phyloP scores from a whole-genome alignment of 805 yeast species.

The Wickerhamiella dianesei region DNA sequence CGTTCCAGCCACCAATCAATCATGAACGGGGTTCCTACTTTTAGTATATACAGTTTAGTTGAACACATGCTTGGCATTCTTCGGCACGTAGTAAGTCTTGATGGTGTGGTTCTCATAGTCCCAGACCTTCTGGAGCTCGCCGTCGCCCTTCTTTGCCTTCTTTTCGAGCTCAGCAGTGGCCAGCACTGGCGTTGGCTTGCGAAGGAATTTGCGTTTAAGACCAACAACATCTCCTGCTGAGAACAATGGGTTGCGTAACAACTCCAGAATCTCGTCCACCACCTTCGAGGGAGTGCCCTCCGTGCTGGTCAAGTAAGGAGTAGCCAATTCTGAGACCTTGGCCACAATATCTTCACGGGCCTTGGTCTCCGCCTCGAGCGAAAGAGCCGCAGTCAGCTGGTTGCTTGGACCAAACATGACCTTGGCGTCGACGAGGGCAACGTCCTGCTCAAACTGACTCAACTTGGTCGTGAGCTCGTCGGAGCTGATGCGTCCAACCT shows the following conservation, averaged over 20 bases:
- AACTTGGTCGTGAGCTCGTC: constrained; percentile 28
- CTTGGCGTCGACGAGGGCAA: constrained; percentile 28
- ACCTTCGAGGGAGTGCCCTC: constrained; percentile 28
- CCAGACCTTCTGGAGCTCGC: constrained; percentile 43
- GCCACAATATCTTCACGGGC: constrained; percentile 5
- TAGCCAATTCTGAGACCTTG: constrained; percentile 16
- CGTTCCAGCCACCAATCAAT: not conserved
- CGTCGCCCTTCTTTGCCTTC: constrained; percentile 36
- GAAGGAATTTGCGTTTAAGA: constrained; percentile 39
- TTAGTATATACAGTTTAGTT: constrained; percentile 8
- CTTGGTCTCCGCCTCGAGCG: constrained; percentile 2
- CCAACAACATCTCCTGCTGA: constrained; percentile 25
- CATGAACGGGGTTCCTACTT: not conserved
- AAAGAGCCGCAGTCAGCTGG: constrained; percentile 18
- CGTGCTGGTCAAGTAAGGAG: constrained; percentile 7
- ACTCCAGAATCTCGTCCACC: constrained; percentile 28
- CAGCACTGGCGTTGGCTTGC: constrained; percentile 41
- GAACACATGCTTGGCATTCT: constrained; percentile 18
- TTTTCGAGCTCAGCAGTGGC: constrained; percentile 26
- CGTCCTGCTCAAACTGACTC: constrained; percentile 14
- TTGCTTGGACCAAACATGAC: constrained; percentile 29
- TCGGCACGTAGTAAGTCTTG: constrained; percentile 32
- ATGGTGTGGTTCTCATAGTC: constrained; percentile 42
- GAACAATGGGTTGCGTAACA: constrained; percentile 30
- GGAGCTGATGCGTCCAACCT: constrained; percentile 20